A percentile compares a stretch with the other conserved stretches of the same genome.
Evolutionary conservation across 768 basidiomycete genomes (phyloP).

Genomic region (Lactarius evosmus): DNA sequence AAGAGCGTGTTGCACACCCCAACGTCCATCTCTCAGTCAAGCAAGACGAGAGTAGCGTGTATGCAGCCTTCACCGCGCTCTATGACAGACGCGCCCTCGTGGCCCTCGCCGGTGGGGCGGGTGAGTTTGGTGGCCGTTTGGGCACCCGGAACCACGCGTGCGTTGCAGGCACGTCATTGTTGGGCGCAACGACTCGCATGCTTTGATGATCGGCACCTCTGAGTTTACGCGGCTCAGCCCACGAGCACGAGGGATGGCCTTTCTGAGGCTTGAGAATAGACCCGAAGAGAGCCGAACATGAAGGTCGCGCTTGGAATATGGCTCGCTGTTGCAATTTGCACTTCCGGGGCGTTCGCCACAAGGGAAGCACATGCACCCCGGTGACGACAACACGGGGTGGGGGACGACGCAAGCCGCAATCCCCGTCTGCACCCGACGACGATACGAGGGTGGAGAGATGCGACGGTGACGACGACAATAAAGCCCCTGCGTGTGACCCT

Average conservation of each 20-base stretch:
- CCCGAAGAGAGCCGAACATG: constrained; percentile 31
- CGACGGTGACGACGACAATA: too few species aligned
- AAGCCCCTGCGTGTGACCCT: too few species aligned
- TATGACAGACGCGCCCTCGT: constrained; percentile 70
- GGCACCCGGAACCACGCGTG: constrained; percentile 77
- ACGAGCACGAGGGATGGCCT: constrained; percentile 76
- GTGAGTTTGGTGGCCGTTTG: constrained; percentile 82
- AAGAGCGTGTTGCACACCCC: constrained; percentile 86
- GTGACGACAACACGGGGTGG: too few species aligned
- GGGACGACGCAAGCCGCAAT: too few species aligned
- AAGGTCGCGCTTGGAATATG: constrained; percentile 14
- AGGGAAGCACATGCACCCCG: too few species aligned
- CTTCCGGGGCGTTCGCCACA: too few species aligned
- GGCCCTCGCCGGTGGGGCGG: constrained; percentile 69
- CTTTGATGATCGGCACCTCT: constrained; percentile 81
- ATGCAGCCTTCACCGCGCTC: constrained; percentile 58
- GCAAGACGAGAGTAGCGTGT: constrained; percentile 85
- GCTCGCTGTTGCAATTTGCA: neutral
- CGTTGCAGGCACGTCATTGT: constrained; percentile 72
- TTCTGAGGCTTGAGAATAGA: constrained; percentile 50
- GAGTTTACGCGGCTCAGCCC: constrained; percentile 80
- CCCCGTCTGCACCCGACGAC: too few species aligned
- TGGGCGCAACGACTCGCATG: constrained; percentile 69
- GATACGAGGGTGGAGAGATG: too few species aligned
- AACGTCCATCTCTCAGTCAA: constrained; percentile 97